phyloP scores from a whole-genome alignment of 1,284 basidiomycete species.

The Peniophora sp. region DNA sequence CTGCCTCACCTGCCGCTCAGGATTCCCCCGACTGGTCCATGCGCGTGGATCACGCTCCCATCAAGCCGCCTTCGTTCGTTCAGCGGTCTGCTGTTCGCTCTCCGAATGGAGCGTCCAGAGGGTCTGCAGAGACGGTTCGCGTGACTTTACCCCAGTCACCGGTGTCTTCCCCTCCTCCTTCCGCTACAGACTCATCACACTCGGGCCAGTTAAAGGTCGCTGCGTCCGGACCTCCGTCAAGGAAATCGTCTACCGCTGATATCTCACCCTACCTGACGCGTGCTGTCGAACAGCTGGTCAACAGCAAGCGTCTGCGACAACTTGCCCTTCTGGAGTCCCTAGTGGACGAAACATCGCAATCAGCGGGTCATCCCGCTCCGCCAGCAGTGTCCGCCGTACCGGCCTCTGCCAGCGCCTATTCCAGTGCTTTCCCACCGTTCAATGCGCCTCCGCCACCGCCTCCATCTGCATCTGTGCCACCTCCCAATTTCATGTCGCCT shows the following conservation, averaged over 20 bases:
- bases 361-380: constrained; percentile 39
- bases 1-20: not conserved
- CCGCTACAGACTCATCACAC: constrained; percentile 12
- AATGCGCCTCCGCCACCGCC: constrained; percentile 7
- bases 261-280: constrained; percentile 59
- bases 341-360: constrained; percentile 60
- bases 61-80: not conserved
- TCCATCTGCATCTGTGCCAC: constrained; percentile 14
- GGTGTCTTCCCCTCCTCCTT: constrained; percentile 5
- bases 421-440: constrained; percentile 4
- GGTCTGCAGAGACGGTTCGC: not conserved
- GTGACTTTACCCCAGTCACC: not conserved
- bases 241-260: constrained; percentile 32
- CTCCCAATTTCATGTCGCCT: constrained; percentile 7
- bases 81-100: not conserved
- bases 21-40: constrained; percentile 6
- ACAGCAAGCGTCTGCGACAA: constrained; percentile 59
- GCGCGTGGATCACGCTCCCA: not conserved
- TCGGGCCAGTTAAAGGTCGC: constrained; percentile 7
- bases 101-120: not conserved
- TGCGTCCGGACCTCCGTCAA: not conserved
- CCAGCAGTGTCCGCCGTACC: constrained; percentile 12
- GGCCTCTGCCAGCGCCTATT: constrained; percentile 13
- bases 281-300: constrained; percentile 37
- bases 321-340: constrained; percentile 68